Evolutionary conservation across 768 basidiomycete genomes (phyloP).

Genomic region (Collybia sp.): DNA sequence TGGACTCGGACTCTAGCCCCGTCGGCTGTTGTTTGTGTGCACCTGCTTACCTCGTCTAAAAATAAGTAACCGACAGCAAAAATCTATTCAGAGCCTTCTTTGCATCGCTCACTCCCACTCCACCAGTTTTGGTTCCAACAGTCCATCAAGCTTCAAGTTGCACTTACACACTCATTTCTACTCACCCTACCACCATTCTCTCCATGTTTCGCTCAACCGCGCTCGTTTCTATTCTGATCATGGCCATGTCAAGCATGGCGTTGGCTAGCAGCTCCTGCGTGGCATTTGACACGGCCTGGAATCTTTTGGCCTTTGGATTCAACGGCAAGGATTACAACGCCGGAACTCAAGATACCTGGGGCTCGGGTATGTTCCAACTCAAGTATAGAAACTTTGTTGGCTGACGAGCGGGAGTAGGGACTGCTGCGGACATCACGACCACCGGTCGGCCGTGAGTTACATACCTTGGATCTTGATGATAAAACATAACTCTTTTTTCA

Average conservation of each 20-base stretch:
- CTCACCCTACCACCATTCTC: not conserved
- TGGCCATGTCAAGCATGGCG: conserved; percentile 12
- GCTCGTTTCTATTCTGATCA: conserved; percentile 11
- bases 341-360: conserved; percentile 69
- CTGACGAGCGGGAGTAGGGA: conserved; percentile 27
- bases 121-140: not conserved
- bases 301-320: conserved; percentile 83
- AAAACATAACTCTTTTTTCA: not conserved
- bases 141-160: not conserved
- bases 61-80: not conserved
- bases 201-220: conserved; percentile 11
- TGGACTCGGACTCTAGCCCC: too few species aligned
- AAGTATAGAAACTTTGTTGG: not conserved
- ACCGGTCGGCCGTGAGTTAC: conserved; percentile 69
- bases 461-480: conserved; percentile 3
- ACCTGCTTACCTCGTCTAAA: not conserved
- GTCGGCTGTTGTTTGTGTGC: too few species aligned
- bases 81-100: not conserved
- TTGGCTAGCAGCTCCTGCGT: conserved; percentile 44
- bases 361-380: conserved; percentile 33
- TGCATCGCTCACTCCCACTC: not conserved
- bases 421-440: conserved; percentile 64
- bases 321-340: conserved; percentile 82
- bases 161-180: not conserved
- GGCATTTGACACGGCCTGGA: conserved; percentile 76